Evolutionary conservation across 169 alveolate species (phyloP).

Genomic region (Cryptosporidium canis): DNA sequence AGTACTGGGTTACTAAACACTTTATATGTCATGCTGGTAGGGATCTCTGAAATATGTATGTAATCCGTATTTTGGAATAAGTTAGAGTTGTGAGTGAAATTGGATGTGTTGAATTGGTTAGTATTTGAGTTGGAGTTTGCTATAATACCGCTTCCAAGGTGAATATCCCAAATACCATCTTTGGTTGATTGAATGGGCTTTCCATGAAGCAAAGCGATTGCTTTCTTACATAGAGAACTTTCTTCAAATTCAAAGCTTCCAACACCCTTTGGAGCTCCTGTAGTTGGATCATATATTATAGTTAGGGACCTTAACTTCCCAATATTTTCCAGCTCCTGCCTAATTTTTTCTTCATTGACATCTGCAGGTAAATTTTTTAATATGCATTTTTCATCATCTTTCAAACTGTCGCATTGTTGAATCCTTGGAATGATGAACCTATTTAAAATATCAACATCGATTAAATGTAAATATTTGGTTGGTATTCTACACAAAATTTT

Average conservation of each 20-base stretch:
- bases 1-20: conserved; percentile 39
- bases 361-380: conserved; percentile 35
- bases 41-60: conserved; percentile 5
- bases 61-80: conserved; percentile 31
- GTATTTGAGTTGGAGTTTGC: background rate
- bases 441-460: background rate
- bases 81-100: background rate
- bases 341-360: conserved; percentile 17
- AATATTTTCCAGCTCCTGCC: conserved; percentile 23
- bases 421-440: conserved; percentile 26
- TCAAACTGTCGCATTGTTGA: background rate
- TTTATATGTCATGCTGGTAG: conserved; percentile 38
- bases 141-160: conserved; percentile 2
- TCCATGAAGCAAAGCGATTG: conserved; percentile 43
- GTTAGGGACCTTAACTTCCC: conserved; percentile 31
- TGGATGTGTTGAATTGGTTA: background rate
- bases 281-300: conserved; percentile 48
- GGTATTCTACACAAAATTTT: conserved; percentile 37
- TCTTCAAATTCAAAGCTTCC: conserved; percentile 69
- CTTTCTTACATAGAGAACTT: conserved; percentile 16
- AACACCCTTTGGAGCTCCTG: conserved; percentile 51
- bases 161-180: conserved; percentile 59
- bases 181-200: conserved; percentile 44
- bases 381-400: conserved; percentile 18
- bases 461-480: background rate